Evolutionary conservation across 352 stramenopile genomes (phyloP).

Genomic region (Globisporangium canariense): DNA sequence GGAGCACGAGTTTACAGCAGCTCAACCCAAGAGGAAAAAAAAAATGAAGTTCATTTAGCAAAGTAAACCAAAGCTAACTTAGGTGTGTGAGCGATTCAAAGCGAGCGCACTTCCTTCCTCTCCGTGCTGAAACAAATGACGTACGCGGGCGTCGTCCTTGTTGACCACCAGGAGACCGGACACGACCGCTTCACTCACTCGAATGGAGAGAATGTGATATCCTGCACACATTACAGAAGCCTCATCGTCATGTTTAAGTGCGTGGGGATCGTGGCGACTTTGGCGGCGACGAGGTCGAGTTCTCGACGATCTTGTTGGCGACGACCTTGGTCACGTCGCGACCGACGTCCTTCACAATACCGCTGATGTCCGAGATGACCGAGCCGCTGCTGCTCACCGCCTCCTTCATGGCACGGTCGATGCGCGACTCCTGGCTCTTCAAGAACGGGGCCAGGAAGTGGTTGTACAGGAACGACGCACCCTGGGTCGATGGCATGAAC

Average conservation of each 20-base stretch:
- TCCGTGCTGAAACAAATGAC: not conserved
- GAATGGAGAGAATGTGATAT: conserved; percentile 3
- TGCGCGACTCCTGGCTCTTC: conserved; percentile 76
- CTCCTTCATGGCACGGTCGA: conserved; percentile 85
- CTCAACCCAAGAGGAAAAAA: conserved; percentile 8
- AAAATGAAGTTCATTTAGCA: conserved; percentile 30
- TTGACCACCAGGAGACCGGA: not conserved
- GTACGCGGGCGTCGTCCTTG: not conserved
- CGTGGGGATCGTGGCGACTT: conserved; percentile 22
- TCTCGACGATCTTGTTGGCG: conserved; percentile 72
- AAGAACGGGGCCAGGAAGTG: conserved; percentile 90
- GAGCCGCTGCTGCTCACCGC: conserved; percentile 66
- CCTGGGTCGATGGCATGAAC: conserved; percentile 95
- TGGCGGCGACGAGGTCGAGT: conserved; percentile 26
- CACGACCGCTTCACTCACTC: conserved; percentile 2
- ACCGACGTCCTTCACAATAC: conserved; percentile 71
- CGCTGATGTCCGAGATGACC: conserved; percentile 79
- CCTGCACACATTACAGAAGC: conserved; percentile 11
- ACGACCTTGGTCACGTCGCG: conserved; percentile 75
- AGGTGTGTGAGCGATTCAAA: conserved; percentile 15
- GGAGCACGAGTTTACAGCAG: not conserved
- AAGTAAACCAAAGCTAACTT: conserved; percentile 47
- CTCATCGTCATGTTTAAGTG: conserved; percentile 8
- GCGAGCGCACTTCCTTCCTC: not conserved
- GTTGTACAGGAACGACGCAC: conserved; percentile 95